Conservation (phyloP, 2,329 filamentous ascomycete species). For the Diaporthe vaccinii region DNA sequence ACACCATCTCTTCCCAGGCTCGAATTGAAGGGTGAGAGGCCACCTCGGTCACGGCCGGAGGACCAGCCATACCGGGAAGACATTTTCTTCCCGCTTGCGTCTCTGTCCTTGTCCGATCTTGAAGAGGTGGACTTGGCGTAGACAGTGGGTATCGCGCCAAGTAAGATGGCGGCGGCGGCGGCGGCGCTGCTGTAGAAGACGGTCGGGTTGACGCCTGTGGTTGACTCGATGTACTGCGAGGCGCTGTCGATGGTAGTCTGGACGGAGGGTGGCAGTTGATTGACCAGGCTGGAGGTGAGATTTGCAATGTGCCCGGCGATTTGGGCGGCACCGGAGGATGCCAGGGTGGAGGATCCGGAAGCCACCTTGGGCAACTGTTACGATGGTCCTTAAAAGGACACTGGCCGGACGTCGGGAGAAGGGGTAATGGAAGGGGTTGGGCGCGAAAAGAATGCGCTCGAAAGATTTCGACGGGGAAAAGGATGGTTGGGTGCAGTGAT, state of each 20-base stretch:
- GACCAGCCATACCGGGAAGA: constrained; percentile 68
- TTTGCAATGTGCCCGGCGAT: constrained; percentile 64
- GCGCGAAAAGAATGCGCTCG: constrained; percentile 23
- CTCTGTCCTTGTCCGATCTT: constrained; percentile 43
- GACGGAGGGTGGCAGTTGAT: constrained; percentile 59
- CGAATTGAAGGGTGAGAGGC: constrained; percentile 66
- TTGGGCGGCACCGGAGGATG: constrained; percentile 70
- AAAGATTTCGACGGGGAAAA: constrained; percentile 1
- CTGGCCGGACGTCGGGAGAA: constrained; percentile 42
- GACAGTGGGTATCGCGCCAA: constrained; percentile 59
- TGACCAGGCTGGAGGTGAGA: constrained; percentile 59
- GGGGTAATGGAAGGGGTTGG: background rate
- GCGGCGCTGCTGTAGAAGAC: constrained; percentile 66
- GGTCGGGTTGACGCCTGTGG: constrained; percentile 64
- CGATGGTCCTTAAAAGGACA: constrained; percentile 57
- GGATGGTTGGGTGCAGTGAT: constrained; percentile 3
- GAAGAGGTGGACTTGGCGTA: constrained; percentile 44
- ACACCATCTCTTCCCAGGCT: constrained; percentile 56
- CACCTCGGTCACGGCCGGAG: constrained; percentile 55
- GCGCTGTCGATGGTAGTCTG: constrained; percentile 69
- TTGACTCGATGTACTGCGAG: constrained; percentile 64
- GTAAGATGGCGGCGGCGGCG: constrained; percentile 61
- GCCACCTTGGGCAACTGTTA: constrained; percentile 68
- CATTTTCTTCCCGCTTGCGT: constrained; percentile 54
- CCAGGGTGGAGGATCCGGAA: constrained; percentile 67